Base-by-base conservation (phyloP, 1,139 yeast species). In the Sugiyamaella neomexicana region DNA sequence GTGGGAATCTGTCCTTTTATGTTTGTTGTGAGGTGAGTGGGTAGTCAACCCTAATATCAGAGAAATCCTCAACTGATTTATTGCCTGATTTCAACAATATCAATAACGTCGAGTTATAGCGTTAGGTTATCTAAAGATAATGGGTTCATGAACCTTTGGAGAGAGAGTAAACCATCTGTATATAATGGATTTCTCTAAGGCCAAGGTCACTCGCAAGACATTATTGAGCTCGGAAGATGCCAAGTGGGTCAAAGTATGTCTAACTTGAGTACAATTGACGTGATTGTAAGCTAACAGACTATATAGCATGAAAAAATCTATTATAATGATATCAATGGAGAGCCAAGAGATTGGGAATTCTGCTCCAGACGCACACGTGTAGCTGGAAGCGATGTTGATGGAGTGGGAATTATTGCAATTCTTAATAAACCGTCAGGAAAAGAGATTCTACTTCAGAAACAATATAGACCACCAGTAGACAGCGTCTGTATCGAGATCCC, bases 401-500 rank as follows among this genome's bases (percentile, higher is more conserved):
- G 96, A 5, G 97, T 90, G n/a, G 90, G 93, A 1, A 85, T 91
- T 45, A 75, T 90, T 25, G 91, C 96, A 0, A 73, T 89, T 17
- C 72, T 90, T 45, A 78, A 82, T 59, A 74, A 77, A 46, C 73
- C 80, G 1, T 66, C 71, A 1, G 76, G 77, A 31, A 79, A 84
- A 5, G 82, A 83, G 62, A 73, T 91, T 41, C 79, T 91, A 2
- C 75, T 91, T 32, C 93, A 89, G 64, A 88, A 87, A 67, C 98
- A 91, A 68, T 91, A 86, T 72, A 78, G 99, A 55, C 97, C 98
- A 1, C 98, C 99, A 1, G 86, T 87, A 8, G 85, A 80, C 54
- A 90, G 89, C 25, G 89, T 91, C 1, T 86, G 93, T 65, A 83
- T 93, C 60, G 99, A 93, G 69, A 79, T 91, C 64, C 99, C 99